Evolutionary conservation across 805 yeast genomes (phyloP), one percentile per base, ranked within the genome.

Genomic region (Ogataea zsoltii): DNA sequence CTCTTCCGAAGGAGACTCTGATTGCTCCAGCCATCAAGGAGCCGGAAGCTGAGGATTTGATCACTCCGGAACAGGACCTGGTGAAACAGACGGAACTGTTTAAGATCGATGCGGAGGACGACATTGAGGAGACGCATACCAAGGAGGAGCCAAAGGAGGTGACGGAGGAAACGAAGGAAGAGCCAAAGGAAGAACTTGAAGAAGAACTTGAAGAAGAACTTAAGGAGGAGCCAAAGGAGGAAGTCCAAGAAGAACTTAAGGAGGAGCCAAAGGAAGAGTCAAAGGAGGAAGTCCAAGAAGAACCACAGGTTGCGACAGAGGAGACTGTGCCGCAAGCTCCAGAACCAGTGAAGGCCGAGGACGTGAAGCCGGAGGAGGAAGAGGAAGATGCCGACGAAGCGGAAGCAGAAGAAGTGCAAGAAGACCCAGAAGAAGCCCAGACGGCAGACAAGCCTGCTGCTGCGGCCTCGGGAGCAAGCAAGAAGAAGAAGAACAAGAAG

Each of bases 1-100:
- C 61, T n/a, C 49, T 67, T 36, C 68, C 69, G 33, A 58, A 52
- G 42, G 69, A 66, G 44, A 62, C 67, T 12, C 44, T 66, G 17
- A 64, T 65, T 35, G 57, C 69, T 4, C 69, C 70, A 34, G 39
- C 45, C 4, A 50, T 37, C 6, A 28, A 28, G 31, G 50, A 28
- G 31, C 23, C 34, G 17, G 33, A 38, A 25, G 38, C 28, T 7
- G 38, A 44, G 19, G 42, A 29, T 7, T 13, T 46, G 43, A 40
- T 37, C 14, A 26, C 32, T 12, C 40, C 44, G 33, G 42, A 44
- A 41, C 44, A 42, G n/a, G 25, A 26, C 5, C 15, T 37, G n/a
- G 40, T 37, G 10, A 15, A 37, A 25, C 32, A 37, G 14, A 28
- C 32, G n/a, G 40, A 37, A 16, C 25, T 37, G 40, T 37, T 37